phyloP scores from a whole-genome alignment of 352 stramenopile genomes.

The Phytophthora kernoviae region DNA sequence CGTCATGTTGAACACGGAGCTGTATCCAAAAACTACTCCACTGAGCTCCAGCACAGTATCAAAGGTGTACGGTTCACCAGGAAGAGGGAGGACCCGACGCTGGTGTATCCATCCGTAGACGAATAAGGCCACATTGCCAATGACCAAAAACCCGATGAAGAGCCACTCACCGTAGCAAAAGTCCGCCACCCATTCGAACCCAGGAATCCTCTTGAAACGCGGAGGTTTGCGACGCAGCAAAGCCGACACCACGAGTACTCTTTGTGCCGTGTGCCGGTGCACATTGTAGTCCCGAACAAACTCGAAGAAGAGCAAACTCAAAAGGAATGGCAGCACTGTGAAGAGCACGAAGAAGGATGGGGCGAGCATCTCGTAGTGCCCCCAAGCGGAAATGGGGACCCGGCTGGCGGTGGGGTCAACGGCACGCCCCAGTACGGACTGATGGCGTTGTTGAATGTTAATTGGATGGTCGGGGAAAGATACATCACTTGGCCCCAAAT shows the following conservation, averaged over 20 bases:
- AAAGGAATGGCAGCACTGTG: slow-evolving; percentile 46
- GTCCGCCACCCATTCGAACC: slow-evolving; percentile 11
- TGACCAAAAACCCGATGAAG: slow-evolving; percentile 46
- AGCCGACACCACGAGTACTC: slow-evolving; percentile 42
- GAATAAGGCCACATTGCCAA: slow-evolving; percentile 65
- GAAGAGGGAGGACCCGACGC: slow-evolving; percentile 28
- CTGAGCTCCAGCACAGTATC: slow-evolving; percentile 50
- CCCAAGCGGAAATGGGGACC: slow-evolving; percentile 27
- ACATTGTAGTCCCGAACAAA: slow-evolving; percentile 46
- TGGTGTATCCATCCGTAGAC: slow-evolving; percentile 53
- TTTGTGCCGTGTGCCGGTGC: slow-evolving; percentile 40
- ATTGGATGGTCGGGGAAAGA: slow-evolving; percentile 42
- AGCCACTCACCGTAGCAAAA: slow-evolving; percentile 75
- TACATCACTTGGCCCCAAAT: slow-evolving; percentile 45
- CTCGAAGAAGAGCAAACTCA: slow-evolving; percentile 48
- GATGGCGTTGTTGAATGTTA: slow-evolving; percentile 29
- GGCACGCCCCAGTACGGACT: slow-evolving; percentile 37
- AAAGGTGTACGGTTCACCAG: slow-evolving; percentile 44
- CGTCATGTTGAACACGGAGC: slow-evolving; percentile 63
- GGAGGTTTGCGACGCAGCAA: slow-evolving; percentile 54
- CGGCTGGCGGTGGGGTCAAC: slow-evolving; percentile 29
- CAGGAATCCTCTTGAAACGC: slow-evolving; percentile 13
- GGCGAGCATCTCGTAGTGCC: slow-evolving; percentile 60
- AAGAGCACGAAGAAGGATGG: slow-evolving; percentile 63
- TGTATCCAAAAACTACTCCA: slow-evolving; percentile 53